These are phyloP conservation scores for Apium graveolens DNA, from an alignment of 129 eudicot genomes.

Conservation along the genomic window DNA sequence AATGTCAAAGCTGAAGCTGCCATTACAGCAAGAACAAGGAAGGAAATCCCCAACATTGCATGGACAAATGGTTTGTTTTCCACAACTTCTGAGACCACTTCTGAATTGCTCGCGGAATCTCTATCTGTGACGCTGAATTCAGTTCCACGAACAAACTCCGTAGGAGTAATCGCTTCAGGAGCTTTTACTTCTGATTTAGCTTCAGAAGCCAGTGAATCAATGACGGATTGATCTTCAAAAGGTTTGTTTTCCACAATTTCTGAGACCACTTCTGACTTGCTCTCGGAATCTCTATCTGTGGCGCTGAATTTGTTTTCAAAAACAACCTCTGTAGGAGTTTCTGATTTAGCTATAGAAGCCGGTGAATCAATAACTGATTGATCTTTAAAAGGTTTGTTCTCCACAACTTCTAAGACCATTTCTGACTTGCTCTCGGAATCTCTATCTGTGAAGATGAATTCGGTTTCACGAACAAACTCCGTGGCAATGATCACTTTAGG, in stretches of 20 bases:
- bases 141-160: background rate
- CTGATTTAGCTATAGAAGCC: background rate
- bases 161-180: background rate
- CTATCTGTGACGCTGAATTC: background rate
- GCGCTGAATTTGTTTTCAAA: background rate
- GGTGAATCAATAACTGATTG: background rate
- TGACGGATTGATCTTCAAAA: no score
- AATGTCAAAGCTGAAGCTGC: constrained; percentile 17
- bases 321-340: background rate
- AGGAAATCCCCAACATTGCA: constrained; percentile 9
- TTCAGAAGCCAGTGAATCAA: constrained; percentile 2
- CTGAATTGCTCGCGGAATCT: background rate
- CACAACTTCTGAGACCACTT: constrained; percentile 12
- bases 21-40: constrained; percentile 19
- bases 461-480: no score
- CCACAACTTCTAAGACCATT: no score
- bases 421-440: no score
- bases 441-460: no score
- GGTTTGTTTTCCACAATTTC: background rate
- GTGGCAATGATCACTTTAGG: no score
- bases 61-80: constrained; percentile 10
- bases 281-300: background rate
- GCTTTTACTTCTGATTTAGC: background rate
- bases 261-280: constrained; percentile 4
- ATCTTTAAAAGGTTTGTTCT: no score